Evolutionary conservation across 2,329 filamentous ascomycete species (phyloP), one percentile per base, ranked within the genome.

Genomic region (Fusarium scirpi): DNA sequence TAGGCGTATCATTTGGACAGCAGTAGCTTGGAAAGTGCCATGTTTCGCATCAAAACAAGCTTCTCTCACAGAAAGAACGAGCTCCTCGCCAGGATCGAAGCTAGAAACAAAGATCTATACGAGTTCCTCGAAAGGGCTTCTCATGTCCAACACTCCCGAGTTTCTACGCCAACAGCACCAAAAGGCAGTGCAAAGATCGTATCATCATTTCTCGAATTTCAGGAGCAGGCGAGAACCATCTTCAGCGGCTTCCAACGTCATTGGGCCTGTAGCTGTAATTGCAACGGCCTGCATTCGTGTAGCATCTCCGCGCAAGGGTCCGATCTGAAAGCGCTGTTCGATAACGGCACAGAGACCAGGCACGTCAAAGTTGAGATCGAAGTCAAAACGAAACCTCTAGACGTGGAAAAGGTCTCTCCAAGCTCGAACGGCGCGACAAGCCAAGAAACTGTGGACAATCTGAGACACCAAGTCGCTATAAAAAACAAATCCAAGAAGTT

Each of bases 401-500:
- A 11, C 0, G 5, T 11, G 18, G 10, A 12, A 0, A 12, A 7
- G 0, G 9, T 4, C 16, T 9, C 15, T 1, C 2, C 2, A 34
- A 18, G 0, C 3, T 6, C 18, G 4, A n/a, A 38, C 0, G 10
- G 5, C 3, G 6, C 6, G 3, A 38, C 34, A 4, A 7, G 6
- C 1, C 34, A n/a, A 38, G 34, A 38, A 2, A 6, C 2, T 12
- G 10, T 38, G 34, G 34, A 38, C 2, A 11, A n/a, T 12, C 0
- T 38, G 10, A n/a, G 34, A 12, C 18, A 38, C 0, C 34, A 38
- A 0, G 10, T 38, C 3, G 0, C 4, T 1, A 12, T 38, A 1
- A 38, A 38, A 1, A 38, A 38, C 1, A 38, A 38, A n/a, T 12
- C 18, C 10, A 38, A 38, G 18, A n/a, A 18, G 10, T 38, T 38